Evolutionary conservation across 106 monocot genomes (phyloP).

Genomic region (Dendrobium nobile): DNA sequence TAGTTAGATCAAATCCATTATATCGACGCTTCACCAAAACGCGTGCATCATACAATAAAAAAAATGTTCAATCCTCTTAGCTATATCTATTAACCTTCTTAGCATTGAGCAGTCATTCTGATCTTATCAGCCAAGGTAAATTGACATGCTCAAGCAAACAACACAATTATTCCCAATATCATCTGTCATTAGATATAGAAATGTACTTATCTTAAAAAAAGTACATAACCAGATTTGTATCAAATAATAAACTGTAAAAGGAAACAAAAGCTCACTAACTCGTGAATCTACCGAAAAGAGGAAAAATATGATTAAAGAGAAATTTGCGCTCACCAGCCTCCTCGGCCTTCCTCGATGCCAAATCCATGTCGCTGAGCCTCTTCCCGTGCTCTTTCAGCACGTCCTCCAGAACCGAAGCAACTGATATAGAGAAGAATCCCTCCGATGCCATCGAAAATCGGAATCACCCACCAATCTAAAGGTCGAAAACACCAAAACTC

Average conservation of each 20-base stretch:
- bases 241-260: not conserved
- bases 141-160: not conserved
- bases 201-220: not conserved
- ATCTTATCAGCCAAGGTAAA: not conserved
- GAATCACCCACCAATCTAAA: not conserved
- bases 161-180: not conserved
- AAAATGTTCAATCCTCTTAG: not conserved
- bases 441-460: constrained; percentile 29
- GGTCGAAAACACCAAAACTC: not conserved
- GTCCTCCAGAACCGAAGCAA: constrained; percentile 69
- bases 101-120: not conserved
- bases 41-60: not conserved
- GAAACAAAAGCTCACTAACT: not conserved
- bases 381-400: constrained; percentile 76
- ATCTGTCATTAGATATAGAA: not conserved
- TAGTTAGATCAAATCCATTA: not conserved
- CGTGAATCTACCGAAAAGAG: not conserved
- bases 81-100: not conserved
- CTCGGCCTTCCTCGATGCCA: constrained; percentile 84
- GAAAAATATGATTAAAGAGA: not conserved
- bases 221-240: not conserved
- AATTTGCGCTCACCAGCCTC: constrained; percentile 49
- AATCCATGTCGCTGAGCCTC: constrained; percentile 54
- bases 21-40: not conserved
- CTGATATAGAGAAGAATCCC: constrained; percentile 42